Conservation (phyloP, 345 rosid genomes). For the Psidium guajava region DNA sequence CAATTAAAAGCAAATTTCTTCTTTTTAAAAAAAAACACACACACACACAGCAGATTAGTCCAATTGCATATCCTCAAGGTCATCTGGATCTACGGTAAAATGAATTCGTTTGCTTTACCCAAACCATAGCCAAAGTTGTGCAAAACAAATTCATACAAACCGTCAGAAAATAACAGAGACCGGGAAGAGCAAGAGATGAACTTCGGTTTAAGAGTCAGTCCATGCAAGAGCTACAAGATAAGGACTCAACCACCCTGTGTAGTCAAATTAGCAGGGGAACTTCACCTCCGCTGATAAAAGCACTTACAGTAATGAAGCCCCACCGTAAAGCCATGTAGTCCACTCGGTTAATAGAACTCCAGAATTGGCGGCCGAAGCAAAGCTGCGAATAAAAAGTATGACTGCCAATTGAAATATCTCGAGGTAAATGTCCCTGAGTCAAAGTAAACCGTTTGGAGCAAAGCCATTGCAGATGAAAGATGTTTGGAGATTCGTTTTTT, state of each 20-base stretch:
- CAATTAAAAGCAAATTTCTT: background rate
- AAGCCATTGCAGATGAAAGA: background rate
- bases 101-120: background rate
- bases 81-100: background rate
- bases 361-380: slow-evolving; percentile 65
- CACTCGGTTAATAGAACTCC: slow-evolving; percentile 44
- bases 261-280: background rate
- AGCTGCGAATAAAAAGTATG: slow-evolving; percentile 26
- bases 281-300: background rate
- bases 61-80: background rate
- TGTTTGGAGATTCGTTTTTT: background rate
- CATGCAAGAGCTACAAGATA: background rate
- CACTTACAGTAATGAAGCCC: slow-evolving; percentile 55
- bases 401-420: background rate
- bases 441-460: background rate
- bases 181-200: background rate
- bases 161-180: background rate
- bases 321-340: slow-evolving; percentile 58
- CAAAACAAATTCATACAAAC: background rate
- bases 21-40: background rate
- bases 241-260: background rate
- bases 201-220: background rate
- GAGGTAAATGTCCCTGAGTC: background rate
- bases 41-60: background rate
- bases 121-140: background rate